These are phyloP conservation scores for Tricholoma bakamatsutake DNA, from an alignment of 768 basidiomycete genomes.

Conservation along the genomic window DNA sequence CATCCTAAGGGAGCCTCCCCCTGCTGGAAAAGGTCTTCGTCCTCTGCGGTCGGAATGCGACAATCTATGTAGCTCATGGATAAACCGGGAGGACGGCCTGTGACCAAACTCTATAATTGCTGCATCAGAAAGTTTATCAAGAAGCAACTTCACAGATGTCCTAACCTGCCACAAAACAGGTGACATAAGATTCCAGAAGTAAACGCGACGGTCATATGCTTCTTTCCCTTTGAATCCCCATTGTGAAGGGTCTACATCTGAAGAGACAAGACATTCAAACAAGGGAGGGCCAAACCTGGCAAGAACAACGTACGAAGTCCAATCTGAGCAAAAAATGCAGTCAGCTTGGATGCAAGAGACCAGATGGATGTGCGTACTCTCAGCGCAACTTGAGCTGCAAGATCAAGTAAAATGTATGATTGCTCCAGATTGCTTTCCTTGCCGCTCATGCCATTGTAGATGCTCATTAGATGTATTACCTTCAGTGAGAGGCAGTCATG, in stretches of 20 bases:
- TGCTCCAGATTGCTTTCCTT: conserved; percentile 44
- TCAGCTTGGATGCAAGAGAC: neutral
- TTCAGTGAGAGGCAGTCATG: conserved; percentile 8
- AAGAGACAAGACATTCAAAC: neutral
- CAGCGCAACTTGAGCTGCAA: conserved; percentile 43
- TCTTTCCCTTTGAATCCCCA: conserved; percentile 47
- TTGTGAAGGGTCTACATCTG: conserved; percentile 44
- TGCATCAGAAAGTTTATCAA: neutral
- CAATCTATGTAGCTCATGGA: conserved; percentile 39
- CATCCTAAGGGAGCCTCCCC: conserved; percentile 40
- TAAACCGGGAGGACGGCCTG: conserved; percentile 44
- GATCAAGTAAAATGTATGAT: conserved; percentile 39
- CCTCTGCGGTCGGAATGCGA: conserved; percentile 37
- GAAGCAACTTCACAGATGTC: neutral
- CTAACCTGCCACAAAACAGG: conserved; percentile 47
- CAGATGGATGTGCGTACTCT: conserved; percentile 27
- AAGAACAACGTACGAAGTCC: conserved; percentile 33
- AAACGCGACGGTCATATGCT: conserved; percentile 46
- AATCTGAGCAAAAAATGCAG: conserved; percentile 23
- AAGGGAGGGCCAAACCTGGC: neutral
- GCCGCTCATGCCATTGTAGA: conserved; percentile 49
- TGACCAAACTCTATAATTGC: conserved; percentile 33
- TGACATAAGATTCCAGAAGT: conserved; percentile 49
- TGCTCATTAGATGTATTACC: conserved; percentile 47
- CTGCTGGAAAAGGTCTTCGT: conserved; percentile 37